Base-by-base conservation (phyloP, 2,329 filamentous ascomycete genomes). In the Talaromyces amestolkiae region DNA sequence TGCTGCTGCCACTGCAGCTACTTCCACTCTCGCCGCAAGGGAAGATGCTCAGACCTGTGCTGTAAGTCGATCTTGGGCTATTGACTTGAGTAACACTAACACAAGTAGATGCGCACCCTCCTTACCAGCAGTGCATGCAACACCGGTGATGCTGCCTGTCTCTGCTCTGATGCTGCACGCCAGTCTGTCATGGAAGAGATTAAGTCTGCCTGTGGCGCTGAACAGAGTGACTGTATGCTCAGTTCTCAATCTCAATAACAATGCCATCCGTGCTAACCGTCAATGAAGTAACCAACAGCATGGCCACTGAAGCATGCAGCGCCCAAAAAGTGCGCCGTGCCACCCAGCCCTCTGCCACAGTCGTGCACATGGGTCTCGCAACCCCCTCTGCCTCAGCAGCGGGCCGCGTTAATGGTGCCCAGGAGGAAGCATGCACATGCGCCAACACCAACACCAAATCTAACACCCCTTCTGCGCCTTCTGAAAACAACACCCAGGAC, bases 71-170 rank as follows among this genome's bases (percentile, higher is more conserved):
- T 17, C 5, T 8, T 1, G 7, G 27, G 27, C 27, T 6, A 9
- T n/a, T 19, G 41, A 15, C 11, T 15, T 11, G 11, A 33, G 22
- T 9, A 39, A 9, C 3, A 24, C 19, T 56, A n/a, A 56, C 53
- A 37, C 5, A 22, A 37, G 1, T 41, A 66, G 64, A 66, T 66
- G 59, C 54, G 61, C 49, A 66, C 64, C 3, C 35, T 66, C 5
- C 60, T 66, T 8, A 59, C 64, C 8, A 66, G 64, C 43, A 62
- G 33, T 33, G 60, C 60, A 13, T 66, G 64, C 64, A 66, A 66
- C 51, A 66, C 64, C 11, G 64, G 64, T 10, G 59, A 66, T 9
- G 64, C 64, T 22, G 64, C 64, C 43, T 66, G 64, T 45, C 64
- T 66, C 27, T 66, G 64, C 35, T 66, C 64, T 13, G 59, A 66